phyloP scores from a whole-genome alignment of 2,329 filamentous ascomycete species.

The Allantophomopsis lycopodina region DNA sequence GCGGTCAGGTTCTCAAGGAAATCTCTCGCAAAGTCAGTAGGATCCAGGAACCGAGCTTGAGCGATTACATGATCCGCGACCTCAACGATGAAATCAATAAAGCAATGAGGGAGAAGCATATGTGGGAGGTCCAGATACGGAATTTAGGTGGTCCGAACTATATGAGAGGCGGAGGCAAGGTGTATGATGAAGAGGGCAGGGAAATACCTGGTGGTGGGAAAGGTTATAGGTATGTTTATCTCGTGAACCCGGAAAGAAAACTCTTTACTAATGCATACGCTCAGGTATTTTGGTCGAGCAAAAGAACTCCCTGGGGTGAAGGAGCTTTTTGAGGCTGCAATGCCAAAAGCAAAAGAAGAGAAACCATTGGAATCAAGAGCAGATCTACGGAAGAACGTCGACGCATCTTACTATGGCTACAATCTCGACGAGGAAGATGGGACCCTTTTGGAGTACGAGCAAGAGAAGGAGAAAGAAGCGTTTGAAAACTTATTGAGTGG shows the following conservation, averaged over 20 bases:
- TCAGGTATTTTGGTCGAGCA: constrained; percentile 79
- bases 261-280: neutral
- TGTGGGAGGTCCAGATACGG: constrained; percentile 96
- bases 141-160: constrained; percentile 97
- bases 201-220: constrained; percentile 59
- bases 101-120: constrained; percentile 96
- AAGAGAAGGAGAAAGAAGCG: constrained; percentile 70
- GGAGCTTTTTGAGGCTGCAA: constrained; percentile 80
- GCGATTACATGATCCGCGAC: constrained; percentile 94
- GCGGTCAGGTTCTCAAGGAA: constrained; percentile 92
- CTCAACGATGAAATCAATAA: constrained; percentile 99
- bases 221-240: constrained; percentile 74
- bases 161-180: constrained; percentile 31
- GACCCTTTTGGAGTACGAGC: constrained; percentile 67
- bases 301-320: constrained; percentile 88
- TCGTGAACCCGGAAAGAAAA: neutral
- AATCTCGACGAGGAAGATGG: constrained; percentile 86
- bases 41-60: constrained; percentile 85
- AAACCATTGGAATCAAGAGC: constrained; percentile 52
- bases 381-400: constrained; percentile 63
- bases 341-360: constrained; percentile 37
- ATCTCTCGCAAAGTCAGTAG: constrained; percentile 92
- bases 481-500: constrained; percentile 50
- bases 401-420: constrained; percentile 94
- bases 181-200: constrained; percentile 38